Evolutionary conservation across 192 early-diverging fungal species (phyloP).

Genomic region (Endogone sp.): DNA sequence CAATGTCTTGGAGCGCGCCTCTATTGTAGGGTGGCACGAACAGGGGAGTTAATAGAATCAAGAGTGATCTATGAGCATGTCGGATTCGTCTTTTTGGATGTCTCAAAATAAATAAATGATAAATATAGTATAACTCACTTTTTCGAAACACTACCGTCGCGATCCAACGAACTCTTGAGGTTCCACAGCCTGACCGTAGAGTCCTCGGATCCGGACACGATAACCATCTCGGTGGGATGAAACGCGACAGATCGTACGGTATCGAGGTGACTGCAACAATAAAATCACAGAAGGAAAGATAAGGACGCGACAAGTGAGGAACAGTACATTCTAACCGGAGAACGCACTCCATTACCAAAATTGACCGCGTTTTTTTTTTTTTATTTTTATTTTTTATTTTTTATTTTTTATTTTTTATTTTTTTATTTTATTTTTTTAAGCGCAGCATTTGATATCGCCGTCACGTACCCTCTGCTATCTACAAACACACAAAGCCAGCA

Average conservation of each 20-base stretch:
- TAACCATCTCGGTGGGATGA: slow-evolving; percentile 45
- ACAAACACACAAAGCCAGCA: not conserved
- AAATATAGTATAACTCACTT: slow-evolving; percentile 17
- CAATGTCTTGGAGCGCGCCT: slow-evolving; percentile 47
- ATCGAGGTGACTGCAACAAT: slow-evolving; percentile 54
- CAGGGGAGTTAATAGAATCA: too few relatives aligned
- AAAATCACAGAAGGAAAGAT: too few relatives aligned
- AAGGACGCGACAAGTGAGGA: too few relatives aligned
- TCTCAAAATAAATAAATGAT: too few relatives aligned
- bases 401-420: not conserved
- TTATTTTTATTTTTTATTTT: not conserved
- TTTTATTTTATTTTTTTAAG: too few relatives aligned
- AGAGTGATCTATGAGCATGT: too few relatives aligned
- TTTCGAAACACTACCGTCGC: slow-evolving; percentile 21
- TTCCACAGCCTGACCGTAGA: slow-evolving; percentile 77
- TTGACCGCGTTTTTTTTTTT: too few relatives aligned
- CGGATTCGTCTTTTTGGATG: too few relatives aligned
- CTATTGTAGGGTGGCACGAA: not conserved
- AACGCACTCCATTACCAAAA: too few relatives aligned
- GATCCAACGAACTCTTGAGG: slow-evolving; percentile 37
- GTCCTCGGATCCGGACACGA: slow-evolving; percentile 78
- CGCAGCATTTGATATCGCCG: too few relatives aligned
- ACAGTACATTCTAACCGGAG: too few relatives aligned
- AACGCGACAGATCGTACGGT: slow-evolving; percentile 59
- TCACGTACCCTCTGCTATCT: too few relatives aligned